Evolutionary conservation across 1,139 yeast species (phyloP).

Genomic region (Hyphopichia burtonii): DNA sequence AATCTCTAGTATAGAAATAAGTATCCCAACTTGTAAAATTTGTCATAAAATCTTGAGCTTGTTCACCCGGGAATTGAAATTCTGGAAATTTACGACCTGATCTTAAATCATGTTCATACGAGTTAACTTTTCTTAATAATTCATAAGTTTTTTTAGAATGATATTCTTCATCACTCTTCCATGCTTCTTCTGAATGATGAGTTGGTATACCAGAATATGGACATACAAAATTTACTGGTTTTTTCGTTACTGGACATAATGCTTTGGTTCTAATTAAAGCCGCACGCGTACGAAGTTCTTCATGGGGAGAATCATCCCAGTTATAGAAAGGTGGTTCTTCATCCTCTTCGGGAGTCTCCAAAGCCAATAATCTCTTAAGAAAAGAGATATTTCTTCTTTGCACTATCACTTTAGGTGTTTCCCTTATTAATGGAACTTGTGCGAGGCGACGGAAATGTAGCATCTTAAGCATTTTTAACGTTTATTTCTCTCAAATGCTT

Average conservation of each 20-base stretch:
- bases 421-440: neutral
- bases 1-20: constrained; percentile 87
- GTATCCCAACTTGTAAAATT: constrained; percentile 90
- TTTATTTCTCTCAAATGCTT: neutral
- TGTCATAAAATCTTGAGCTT: constrained; percentile 72
- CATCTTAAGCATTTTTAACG: neutral
- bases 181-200: constrained; percentile 85
- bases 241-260: constrained; percentile 84
- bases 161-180: constrained; percentile 77
- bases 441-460: neutral
- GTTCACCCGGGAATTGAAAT: constrained; percentile 85
- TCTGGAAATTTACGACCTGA: constrained; percentile 94
- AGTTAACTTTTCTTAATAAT: constrained; percentile 77
- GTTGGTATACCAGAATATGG: constrained; percentile 96
- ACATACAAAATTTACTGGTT: constrained; percentile 81
- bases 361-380: constrained; percentile 37
- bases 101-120: constrained; percentile 91
- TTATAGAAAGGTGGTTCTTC: constrained; percentile 16
- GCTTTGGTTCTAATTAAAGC: constrained; percentile 87
- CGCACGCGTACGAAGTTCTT: constrained; percentile 86
- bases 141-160: constrained; percentile 69
- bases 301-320: constrained; percentile 92
- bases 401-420: neutral
- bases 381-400: constrained; percentile 30
- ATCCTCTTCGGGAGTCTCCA: constrained; percentile 30